Percentiles rank a stretch among this genome's conserved stretches.
phyloP scores from a whole-genome alignment of 768 basidiomycete species.

The Lactarius hatsudake region DNA sequence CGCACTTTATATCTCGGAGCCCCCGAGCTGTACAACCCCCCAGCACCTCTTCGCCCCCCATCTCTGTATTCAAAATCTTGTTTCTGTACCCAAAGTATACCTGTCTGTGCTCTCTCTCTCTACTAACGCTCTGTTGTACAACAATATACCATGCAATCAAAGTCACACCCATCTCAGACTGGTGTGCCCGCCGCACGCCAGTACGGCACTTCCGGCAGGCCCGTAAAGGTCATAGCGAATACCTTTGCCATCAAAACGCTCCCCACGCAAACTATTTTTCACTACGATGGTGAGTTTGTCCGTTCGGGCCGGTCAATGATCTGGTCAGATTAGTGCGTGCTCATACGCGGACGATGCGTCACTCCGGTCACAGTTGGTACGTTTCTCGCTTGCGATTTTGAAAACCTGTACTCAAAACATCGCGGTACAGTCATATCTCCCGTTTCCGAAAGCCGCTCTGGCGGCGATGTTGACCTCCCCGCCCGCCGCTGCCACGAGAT shows the following conservation, averaged over 20 bases:
- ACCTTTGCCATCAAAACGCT: conserved; percentile 19
- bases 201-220: conserved; percentile 14
- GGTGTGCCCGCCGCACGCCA: conserved; percentile 8
- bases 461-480: conserved; percentile 17
- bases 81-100: conserved; percentile 3
- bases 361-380: conserved; percentile 16
- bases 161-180: background rate
- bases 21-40: background rate
- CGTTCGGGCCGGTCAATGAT: background rate
- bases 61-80: background rate
- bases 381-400: background rate
- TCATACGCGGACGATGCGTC: background rate
- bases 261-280: conserved; percentile 18
- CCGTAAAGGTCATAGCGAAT: conserved; percentile 20
- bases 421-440: conserved; percentile 9
- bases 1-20: background rate
- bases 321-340: background rate
- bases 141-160: conserved; percentile 18
- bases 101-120: background rate
- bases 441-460: conserved; percentile 12
- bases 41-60: background rate
- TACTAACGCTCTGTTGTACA: background rate
- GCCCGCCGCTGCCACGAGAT: conserved; percentile 23
- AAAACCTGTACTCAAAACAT: background rate
- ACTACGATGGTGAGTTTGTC: conserved; percentile 20